Percentiles rank a stretch among this genome's conserved stretches.
Evolutionary conservation across 306 rosid genomes (phyloP).

Genomic region (Rosa rugosa): DNA sequence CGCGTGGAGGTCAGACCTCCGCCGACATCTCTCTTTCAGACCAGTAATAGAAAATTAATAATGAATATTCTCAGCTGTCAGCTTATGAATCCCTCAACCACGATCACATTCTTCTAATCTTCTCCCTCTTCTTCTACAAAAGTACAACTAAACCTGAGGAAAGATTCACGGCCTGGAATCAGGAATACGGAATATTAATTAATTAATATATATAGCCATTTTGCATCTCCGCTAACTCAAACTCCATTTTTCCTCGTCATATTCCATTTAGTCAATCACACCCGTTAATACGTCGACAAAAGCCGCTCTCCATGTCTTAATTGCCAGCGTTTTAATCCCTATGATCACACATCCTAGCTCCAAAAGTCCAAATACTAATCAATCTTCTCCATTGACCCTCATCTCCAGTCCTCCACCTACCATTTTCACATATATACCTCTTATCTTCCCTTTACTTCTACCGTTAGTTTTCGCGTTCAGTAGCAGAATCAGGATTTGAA

Average conservation of each 20-base stretch:
- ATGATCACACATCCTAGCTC: background rate
- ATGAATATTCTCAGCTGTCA: slow-evolving; percentile 6
- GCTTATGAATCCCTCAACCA: background rate
- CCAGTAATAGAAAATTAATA: no score
- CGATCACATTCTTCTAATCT: background rate
- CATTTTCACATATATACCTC: background rate
- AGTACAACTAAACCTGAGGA: background rate
- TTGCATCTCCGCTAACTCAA: background rate
- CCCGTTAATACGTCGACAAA: background rate
- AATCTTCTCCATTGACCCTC: background rate
- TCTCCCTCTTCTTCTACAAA: background rate
- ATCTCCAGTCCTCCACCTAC: background rate
- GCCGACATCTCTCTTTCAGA: no score
- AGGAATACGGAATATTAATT: background rate
- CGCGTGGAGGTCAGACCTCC: no score
- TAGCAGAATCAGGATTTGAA: background rate
- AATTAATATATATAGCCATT: background rate
- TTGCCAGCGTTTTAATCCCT: background rate
- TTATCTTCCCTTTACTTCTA: no score
- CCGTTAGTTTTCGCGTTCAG: background rate
- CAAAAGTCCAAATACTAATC: background rate
- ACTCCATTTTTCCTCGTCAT: background rate
- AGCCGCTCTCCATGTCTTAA: background rate
- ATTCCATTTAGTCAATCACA: background rate
- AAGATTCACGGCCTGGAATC: slow-evolving; percentile 6